Conservation (phyloP, 495 filamentous ascomycete genomes). For the Talaromyces stipitatus region DNA sequence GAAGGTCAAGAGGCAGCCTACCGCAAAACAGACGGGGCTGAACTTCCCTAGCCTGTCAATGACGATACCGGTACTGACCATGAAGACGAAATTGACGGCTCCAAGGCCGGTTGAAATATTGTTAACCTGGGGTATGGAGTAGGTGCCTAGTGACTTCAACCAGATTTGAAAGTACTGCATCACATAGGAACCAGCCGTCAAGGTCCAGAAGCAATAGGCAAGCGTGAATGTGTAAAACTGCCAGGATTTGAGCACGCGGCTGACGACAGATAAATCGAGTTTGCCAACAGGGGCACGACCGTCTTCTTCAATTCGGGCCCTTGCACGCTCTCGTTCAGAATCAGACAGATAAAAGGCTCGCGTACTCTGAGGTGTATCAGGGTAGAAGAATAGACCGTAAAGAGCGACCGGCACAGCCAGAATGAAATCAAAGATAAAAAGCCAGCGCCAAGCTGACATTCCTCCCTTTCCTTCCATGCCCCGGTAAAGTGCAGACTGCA, state of each 20-base stretch:
- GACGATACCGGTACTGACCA: background rate
- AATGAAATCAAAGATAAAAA: constrained; percentile 11
- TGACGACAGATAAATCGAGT: constrained; percentile 18
- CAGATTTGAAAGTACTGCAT: background rate
- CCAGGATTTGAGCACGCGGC: constrained; percentile 22
- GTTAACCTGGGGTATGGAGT: background rate
- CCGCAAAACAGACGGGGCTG: background rate
- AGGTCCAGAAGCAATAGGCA: constrained; percentile 11
- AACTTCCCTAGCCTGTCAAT: background rate
- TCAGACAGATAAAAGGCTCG: background rate
- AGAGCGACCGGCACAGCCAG: constrained; percentile 9
- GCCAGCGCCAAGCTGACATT: constrained; percentile 10
- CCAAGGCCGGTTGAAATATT: background rate
- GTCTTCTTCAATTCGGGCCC: background rate
- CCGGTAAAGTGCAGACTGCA: constrained; percentile 1
- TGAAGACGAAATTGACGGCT: background rate
- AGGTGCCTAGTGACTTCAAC: background rate
- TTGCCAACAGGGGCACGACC: background rate
- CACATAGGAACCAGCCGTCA: constrained; percentile 10
- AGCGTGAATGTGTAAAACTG: constrained; percentile 25
- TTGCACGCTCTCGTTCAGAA: background rate
- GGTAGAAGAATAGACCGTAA: constrained; percentile 8
- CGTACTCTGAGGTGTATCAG: background rate
- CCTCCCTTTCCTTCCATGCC: constrained; percentile 5
- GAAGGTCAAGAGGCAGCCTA: background rate